Percentiles rank a stretch among this genome's conserved stretches.
Conservation (phyloP, 148 eudicot species). For the Bassia scoparia region DNA sequence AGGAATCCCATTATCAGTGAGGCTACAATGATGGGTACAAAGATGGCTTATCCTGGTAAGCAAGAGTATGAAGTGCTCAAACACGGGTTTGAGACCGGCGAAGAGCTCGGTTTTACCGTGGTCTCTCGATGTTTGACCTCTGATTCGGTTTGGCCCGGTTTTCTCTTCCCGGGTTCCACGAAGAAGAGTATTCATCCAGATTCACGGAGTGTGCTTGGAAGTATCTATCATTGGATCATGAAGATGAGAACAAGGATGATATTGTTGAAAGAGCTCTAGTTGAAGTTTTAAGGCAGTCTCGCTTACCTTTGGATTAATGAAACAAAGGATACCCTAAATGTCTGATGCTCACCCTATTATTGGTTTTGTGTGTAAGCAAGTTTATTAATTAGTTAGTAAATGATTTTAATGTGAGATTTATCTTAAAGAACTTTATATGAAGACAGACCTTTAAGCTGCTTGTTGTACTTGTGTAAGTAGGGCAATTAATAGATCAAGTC, state of each 20-base stretch:
- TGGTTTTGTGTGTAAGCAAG: conserved; percentile 10
- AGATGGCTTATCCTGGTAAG: conserved; percentile 42
- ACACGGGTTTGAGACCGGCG: conserved; percentile 62
- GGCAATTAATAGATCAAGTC: background rate
- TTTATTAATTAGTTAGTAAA: background rate
- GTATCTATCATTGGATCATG: conserved; percentile 56
- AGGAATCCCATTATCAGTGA: conserved; percentile 48
- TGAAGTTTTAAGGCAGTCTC: conserved; percentile 65
- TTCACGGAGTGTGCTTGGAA: conserved; percentile 49
- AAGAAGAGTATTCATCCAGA: conserved; percentile 50
- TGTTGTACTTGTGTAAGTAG: no score
- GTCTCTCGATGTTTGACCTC: conserved; percentile 61
- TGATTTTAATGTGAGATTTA: background rate
- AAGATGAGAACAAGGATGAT: conserved; percentile 53
- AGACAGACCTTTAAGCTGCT: background rate
- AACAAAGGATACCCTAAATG: conserved; percentile 59
- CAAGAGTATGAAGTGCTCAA: conserved; percentile 62
- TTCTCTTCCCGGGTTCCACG: conserved; percentile 53
- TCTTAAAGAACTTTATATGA: no score
- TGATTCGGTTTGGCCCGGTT: conserved; percentile 51
- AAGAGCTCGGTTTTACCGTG: conserved; percentile 74
- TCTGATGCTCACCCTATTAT: conserved; percentile 37
- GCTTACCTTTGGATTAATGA: conserved; percentile 69
- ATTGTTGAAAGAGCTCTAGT: conserved; percentile 46
- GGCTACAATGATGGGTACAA: conserved; percentile 71